Conservation (phyloP, 441 rosid genomes). For the Erysimum pusillum region DNA sequence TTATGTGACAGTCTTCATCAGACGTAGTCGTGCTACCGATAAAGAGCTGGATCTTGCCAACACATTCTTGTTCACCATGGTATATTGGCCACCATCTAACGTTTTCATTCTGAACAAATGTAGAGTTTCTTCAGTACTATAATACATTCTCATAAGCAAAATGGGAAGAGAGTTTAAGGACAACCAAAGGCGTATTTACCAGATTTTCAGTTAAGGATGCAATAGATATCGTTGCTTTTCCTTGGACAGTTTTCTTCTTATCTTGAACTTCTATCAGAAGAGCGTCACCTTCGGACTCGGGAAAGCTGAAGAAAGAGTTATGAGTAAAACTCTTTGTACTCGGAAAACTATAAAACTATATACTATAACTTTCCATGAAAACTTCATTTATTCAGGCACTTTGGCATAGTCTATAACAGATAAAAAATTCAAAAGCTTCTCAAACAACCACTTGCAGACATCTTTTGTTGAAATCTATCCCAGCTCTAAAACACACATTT, state of each 20-base stretch:
- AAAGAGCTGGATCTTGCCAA: conserved; percentile 94
- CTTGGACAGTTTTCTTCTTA: conserved; percentile 72
- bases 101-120: conserved; percentile 72
- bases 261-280: conserved; percentile 88
- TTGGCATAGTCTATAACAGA: background rate
- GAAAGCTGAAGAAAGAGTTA: conserved; percentile 65
- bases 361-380: conserved; percentile 1
- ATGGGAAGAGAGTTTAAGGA: background rate
- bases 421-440: background rate
- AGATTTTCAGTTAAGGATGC: conserved; percentile 77
- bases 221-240: conserved; percentile 76
- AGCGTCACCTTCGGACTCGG: conserved; percentile 87
- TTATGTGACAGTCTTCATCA: conserved; percentile 77
- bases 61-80: conserved; percentile 95
- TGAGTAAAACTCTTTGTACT: conserved; percentile 41
- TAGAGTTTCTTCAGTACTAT: no score
- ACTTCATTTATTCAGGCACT: background rate
- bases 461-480: background rate
- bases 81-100: conserved; percentile 89
- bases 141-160: conserved; percentile 4
- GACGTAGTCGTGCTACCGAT: conserved; percentile 72
- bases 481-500: background rate
- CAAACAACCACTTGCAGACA: background rate
- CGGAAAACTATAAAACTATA: conserved; percentile 17
- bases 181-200: conserved; percentile 55